phyloP scores from a whole-genome alignment of 2,329 filamentous ascomycete species.

The Amphichorda felina region DNA sequence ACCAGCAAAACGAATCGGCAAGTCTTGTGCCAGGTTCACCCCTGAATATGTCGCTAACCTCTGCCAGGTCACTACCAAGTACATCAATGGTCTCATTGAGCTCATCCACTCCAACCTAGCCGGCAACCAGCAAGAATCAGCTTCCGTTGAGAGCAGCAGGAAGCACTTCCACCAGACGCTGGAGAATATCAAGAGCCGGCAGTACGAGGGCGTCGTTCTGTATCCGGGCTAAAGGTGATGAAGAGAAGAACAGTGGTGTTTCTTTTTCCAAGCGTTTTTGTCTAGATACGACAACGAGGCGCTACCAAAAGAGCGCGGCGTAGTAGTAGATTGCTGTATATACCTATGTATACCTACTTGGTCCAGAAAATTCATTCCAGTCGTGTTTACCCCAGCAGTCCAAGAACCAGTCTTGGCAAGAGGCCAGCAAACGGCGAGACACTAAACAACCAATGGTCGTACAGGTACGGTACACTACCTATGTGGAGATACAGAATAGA shows the following conservation, averaged over 20 bases:
- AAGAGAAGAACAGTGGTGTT: not conserved
- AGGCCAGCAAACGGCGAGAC: too few relatives aligned
- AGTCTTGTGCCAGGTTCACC: slow-evolving; percentile 11
- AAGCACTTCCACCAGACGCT: slow-evolving; percentile 92
- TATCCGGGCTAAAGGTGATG: slow-evolving; percentile 31
- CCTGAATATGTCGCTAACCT: not conserved
- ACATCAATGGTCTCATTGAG: slow-evolving; percentile 94
- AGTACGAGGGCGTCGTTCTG: slow-evolving; percentile 85
- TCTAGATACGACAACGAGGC: not conserved
- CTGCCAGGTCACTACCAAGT: slow-evolving; percentile 74
- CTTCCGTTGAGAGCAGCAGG: slow-evolving; percentile 75
- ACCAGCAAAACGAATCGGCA: slow-evolving; percentile 94
- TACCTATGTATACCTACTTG: slow-evolving; percentile 2
- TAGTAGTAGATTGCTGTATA: slow-evolving; percentile 4
- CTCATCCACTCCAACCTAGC: slow-evolving; percentile 93
- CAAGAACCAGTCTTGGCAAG: too few relatives aligned
- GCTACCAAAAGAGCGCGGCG: not conserved
- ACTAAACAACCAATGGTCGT: too few relatives aligned
- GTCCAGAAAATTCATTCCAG: not conserved
- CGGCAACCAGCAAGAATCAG: slow-evolving; percentile 70
- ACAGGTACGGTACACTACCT: too few relatives aligned
- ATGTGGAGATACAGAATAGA: too few relatives aligned
- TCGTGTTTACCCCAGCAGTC: not conserved
- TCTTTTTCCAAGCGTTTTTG: not conserved
- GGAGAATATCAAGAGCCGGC: slow-evolving; percentile 82